Conservation (phyloP, 805 yeast species). For the Torulaspora quercuum region DNA sequence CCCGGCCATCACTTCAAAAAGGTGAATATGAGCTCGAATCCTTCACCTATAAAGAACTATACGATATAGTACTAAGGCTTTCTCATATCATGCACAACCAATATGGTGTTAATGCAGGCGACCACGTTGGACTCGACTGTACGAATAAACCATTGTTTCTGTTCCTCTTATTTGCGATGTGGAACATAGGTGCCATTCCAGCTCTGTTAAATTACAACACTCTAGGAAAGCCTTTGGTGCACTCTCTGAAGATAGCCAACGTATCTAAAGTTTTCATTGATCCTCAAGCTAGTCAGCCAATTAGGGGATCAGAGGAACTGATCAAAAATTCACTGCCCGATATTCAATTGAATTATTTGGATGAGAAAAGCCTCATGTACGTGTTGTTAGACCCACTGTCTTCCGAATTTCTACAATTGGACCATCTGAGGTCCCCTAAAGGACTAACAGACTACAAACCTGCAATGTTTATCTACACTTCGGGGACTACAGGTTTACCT, state of each 20-base stretch:
- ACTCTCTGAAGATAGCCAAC: conserved; percentile 70
- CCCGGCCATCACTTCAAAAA: conserved; percentile 44
- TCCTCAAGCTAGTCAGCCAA: conserved; percentile 56
- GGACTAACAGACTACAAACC: conserved; percentile 56
- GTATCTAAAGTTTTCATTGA: conserved; percentile 68
- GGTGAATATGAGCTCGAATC: conserved; percentile 57
- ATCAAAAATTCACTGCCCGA: conserved; percentile 39
- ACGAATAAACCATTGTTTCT: conserved; percentile 82
- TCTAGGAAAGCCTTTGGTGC: conserved; percentile 67
- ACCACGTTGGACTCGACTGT: conserved; percentile 69
- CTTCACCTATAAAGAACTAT: conserved; percentile 66
- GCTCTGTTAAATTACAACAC: conserved; percentile 83
- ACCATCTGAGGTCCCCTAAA: conserved; percentile 52
- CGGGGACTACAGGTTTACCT: conserved; percentile 94
- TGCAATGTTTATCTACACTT: conserved; percentile 76
- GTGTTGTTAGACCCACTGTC: conserved; percentile 41
- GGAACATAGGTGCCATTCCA: conserved; percentile 90
- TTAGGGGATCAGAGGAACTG: conserved; percentile 47
- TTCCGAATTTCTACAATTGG: conserved; percentile 53
- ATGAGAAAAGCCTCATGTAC: conserved; percentile 47
- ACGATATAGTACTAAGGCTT: conserved; percentile 60
- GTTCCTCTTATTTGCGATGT: conserved; percentile 75
- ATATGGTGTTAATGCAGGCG: conserved; percentile 61
- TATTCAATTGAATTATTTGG: conserved; percentile 47
- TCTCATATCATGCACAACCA: conserved; percentile 61